Conservation (phyloP, 305 asterid species). For the Caryopteris hybrid region DNA sequence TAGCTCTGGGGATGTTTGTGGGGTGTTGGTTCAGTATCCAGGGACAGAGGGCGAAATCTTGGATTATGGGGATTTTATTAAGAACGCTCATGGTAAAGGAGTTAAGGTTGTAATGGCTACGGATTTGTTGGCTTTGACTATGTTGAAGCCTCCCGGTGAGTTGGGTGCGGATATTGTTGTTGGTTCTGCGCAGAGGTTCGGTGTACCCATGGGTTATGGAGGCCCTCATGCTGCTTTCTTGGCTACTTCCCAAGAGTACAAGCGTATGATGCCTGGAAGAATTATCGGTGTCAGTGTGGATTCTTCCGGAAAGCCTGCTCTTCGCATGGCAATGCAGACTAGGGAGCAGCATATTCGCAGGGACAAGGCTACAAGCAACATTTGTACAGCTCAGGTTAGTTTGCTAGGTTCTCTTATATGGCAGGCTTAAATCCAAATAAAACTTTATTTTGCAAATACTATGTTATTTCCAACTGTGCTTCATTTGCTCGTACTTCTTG, state of each 20-base stretch:
- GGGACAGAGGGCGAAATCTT: conserved; percentile 91
- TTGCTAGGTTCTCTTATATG: no score
- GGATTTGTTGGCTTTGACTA: conserved; percentile 81
- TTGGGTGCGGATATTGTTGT: conserved; percentile 90
- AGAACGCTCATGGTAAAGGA: conserved; percentile 83
- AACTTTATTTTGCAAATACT: no score
- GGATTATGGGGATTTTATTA: conserved; percentile 78
- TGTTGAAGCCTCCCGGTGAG: conserved; percentile 96
- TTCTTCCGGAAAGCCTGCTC: conserved; percentile 85
- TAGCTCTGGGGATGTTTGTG: conserved; percentile 80
- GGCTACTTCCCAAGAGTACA: conserved; percentile 96
- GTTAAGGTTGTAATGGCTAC: conserved; percentile 98
- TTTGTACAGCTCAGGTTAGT: conserved; percentile 92
- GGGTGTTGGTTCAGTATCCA: conserved; percentile 91
- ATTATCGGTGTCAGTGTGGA: conserved; percentile 92
- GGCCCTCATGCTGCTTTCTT: conserved; percentile 99
- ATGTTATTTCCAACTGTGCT: no score
- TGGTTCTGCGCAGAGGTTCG: conserved; percentile 98
- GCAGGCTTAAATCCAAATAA: no score
- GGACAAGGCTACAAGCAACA: conserved; percentile 96
- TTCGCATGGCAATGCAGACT: conserved; percentile 98
- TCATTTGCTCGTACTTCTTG: no score
- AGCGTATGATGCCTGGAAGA: conserved; percentile 99
- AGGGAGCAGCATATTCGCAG: conserved; percentile 97
- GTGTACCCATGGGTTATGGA: conserved; percentile 99